Conservation (phyloP, 306 rosid genomes). For the Argentina anserina region DNA sequence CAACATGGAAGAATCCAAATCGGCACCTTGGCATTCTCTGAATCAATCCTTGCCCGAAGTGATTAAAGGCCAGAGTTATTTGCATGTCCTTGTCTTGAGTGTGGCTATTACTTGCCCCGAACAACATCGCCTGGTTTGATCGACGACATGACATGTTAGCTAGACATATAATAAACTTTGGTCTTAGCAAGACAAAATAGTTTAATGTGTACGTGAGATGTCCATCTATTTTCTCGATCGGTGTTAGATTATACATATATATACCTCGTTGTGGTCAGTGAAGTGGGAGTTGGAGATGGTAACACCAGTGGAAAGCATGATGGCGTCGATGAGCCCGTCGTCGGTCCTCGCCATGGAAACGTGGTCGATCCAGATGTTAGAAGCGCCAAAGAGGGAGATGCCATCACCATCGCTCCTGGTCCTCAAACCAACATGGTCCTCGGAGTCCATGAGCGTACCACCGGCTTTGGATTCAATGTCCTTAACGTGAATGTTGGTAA, state of each 20-base stretch:
- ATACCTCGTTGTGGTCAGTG: conserved; percentile 67
- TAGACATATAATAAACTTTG: not conserved
- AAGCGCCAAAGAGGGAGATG: conserved; percentile 64
- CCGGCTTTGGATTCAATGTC: conserved; percentile 36
- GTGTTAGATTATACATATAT: not conserved
- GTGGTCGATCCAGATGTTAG: conserved; percentile 79
- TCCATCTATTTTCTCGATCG: not conserved
- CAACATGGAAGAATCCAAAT: conserved; percentile 62
- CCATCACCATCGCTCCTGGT: conserved; percentile 77
- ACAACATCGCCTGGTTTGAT: conserved; percentile 63
- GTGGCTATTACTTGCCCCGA: conserved; percentile 55
- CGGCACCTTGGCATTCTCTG: conserved; percentile 82
- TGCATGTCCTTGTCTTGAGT: conserved; percentile 54
- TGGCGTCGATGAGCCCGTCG: conserved; percentile 68
- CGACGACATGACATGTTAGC: not conserved
- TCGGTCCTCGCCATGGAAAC: conserved; percentile 56
- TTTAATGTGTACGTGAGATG: not conserved
- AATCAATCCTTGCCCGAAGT: conserved; percentile 59
- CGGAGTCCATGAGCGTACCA: conserved; percentile 52
- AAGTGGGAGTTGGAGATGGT: conserved; percentile 81
- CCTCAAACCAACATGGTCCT: conserved; percentile 46
- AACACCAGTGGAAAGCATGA: conserved; percentile 74
- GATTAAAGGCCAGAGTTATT: conserved; percentile 76
- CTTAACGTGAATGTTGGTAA: conserved; percentile 51
- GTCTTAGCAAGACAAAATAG: not conserved